Evolutionary conservation across 345 rosid species (phyloP).

Genomic region (Eucalyptus viminalis): DNA sequence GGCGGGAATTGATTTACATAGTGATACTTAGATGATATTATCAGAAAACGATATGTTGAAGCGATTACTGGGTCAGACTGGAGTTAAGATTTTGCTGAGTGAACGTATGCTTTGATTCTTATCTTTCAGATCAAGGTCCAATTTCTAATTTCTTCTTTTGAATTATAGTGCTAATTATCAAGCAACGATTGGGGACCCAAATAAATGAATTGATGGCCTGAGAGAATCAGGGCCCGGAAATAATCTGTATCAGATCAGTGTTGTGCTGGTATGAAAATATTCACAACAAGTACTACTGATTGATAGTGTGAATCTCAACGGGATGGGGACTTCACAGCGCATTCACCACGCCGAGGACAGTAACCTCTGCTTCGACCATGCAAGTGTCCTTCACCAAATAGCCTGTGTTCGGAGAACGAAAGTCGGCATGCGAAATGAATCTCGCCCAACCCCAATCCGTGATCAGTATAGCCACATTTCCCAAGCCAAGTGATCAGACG

Average conservation of each 20-base stretch:
- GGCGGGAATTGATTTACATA: neutral
- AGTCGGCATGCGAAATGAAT: neutral
- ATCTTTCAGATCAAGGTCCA: neutral
- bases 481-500: neutral
- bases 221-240: neutral
- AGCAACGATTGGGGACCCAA: neutral
- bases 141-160: neutral
- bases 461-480: neutral
- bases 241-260: neutral
- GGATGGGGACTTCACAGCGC: neutral
- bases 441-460: neutral
- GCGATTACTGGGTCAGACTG: neutral
- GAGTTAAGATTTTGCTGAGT: neutral
- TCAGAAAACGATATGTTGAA: neutral
- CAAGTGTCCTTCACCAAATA: conserved; percentile 5
- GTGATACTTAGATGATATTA: fast-evolving
- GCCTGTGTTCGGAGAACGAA: conserved; percentile 3
- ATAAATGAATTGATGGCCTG: neutral
- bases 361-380: conserved; percentile 25
- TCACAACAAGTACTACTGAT: neutral
- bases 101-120: neutral
- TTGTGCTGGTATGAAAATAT: neutral
- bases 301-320: neutral
- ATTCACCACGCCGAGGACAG: conserved; percentile 3
- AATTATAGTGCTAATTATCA: neutral